phyloP scores from a whole-genome alignment of 2,329 filamentous ascomycete genomes.

The Apiospora hydei region DNA sequence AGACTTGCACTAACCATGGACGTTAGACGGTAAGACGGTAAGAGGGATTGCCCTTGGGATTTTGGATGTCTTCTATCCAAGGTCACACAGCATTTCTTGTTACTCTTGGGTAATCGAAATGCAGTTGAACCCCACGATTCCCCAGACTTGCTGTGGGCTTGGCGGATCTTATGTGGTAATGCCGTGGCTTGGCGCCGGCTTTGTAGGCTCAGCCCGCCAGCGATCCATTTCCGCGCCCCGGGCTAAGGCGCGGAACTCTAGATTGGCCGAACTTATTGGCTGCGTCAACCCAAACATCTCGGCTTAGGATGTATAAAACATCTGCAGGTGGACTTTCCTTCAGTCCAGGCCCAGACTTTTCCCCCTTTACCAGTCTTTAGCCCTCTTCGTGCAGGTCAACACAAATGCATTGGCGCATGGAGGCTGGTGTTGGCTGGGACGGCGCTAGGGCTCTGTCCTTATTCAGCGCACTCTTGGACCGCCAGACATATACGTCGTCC shows the following conservation, averaged over 20 bases:
- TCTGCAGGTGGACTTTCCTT: neutral
- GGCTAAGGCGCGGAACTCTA: constrained; percentile 7
- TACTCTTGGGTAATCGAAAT: constrained; percentile 2
- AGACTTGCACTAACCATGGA: neutral
- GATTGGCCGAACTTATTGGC: neutral
- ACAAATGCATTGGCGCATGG: neutral
- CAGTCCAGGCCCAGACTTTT: neutral
- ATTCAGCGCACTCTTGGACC: neutral
- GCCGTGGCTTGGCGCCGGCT: constrained; percentile 13
- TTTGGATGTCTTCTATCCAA: neutral
- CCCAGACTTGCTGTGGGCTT: neutral
- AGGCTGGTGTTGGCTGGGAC: neutral
- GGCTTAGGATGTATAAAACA: constrained; percentile 14
- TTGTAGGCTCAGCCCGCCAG: constrained; percentile 7
- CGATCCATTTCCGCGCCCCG: constrained; percentile 3
- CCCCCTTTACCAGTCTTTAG: neutral
- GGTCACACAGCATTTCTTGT: neutral
- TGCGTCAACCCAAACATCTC: neutral
- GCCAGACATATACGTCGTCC: neutral
- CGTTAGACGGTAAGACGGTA: neutral
- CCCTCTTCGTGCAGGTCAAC: neutral
- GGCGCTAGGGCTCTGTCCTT: neutral
- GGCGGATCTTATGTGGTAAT: constrained; percentile 16
- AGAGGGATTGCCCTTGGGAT: neutral
- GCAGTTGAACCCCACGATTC: neutral